Conservation (phyloP, 768 basidiomycete species). For the Postia placenta region DNA sequence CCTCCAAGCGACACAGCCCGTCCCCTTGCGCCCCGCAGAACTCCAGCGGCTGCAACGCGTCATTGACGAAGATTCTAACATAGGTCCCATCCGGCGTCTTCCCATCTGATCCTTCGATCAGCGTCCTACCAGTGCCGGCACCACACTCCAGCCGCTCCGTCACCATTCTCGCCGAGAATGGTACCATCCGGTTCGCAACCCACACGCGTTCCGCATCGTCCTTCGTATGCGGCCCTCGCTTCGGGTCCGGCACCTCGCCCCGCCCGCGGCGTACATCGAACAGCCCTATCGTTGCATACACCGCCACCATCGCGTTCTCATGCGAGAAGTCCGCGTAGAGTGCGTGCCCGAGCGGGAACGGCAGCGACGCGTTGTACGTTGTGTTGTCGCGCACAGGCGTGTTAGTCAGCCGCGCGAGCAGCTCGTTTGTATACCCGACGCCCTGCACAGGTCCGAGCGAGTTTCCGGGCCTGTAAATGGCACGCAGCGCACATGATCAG, state of each 20-base stretch:
- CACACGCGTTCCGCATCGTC: conserved; percentile 31
- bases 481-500: not conserved
- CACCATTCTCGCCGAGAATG: conserved; percentile 72
- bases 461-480: conserved; percentile 68
- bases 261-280: conserved; percentile 14
- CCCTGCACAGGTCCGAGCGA: conserved; percentile 70
- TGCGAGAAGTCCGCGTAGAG: conserved; percentile 78
- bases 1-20: conserved; percentile 60
- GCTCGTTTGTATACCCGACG: conserved; percentile 84
- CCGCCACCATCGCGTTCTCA: conserved; percentile 80
- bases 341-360: conserved; percentile 64
- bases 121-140: not conserved
- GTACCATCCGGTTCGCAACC: conserved; percentile 56
- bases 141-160: conserved; percentile 62
- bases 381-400: conserved; percentile 60
- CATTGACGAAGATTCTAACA: conserved; percentile 73
- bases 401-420: conserved; percentile 71
- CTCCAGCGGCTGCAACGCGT: conserved; percentile 54
- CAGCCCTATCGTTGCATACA: conserved; percentile 56
- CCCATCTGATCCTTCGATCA: conserved; percentile 3
- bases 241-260: conserved; percentile 14
- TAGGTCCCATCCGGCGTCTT: conserved; percentile 36
- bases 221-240: conserved; percentile 11
- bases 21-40: conserved; percentile 53
- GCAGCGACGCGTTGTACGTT: conserved; percentile 73